Conservation (phyloP, 2,329 filamentous ascomycete species). For the Fusarium succisae region DNA sequence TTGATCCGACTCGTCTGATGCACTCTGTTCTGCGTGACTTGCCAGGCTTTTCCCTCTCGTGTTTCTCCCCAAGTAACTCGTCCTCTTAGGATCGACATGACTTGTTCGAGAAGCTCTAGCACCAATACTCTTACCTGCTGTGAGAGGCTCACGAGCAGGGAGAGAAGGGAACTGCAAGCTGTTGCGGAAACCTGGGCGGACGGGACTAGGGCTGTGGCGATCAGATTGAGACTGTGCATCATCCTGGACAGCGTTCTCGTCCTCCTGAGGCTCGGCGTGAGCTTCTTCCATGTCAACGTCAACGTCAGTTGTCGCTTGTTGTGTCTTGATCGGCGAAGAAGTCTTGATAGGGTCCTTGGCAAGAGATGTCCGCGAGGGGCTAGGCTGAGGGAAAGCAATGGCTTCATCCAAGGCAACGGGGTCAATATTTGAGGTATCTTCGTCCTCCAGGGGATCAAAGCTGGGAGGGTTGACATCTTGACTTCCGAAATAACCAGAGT, state of each 20-base stretch:
- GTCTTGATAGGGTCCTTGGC: neutral
- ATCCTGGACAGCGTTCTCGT: constrained; percentile 44
- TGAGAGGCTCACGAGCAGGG: constrained; percentile 87
- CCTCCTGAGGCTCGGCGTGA: constrained; percentile 19
- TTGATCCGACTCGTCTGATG: constrained; percentile 56
- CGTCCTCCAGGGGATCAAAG: constrained; percentile 34
- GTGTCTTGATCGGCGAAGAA: constrained; percentile 49
- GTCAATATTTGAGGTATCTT: constrained; percentile 33
- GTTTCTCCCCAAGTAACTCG: constrained; percentile 77
- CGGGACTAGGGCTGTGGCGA: constrained; percentile 70
- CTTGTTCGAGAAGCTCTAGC: constrained; percentile 78
- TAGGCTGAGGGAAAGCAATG: constrained; percentile 31
- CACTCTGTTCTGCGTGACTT: constrained; percentile 54
- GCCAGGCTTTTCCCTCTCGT: constrained; percentile 80
- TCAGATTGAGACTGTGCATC: constrained; percentile 72
- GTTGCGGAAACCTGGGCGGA: constrained; percentile 82
- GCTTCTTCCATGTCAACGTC: constrained; percentile 14
- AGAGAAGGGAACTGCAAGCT: constrained; percentile 94
- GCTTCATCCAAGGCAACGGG: constrained; percentile 25
- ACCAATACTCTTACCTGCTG: constrained; percentile 84
- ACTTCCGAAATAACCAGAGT: constrained; percentile 79
- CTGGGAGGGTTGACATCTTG: constrained; percentile 53
- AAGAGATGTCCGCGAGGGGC: constrained; percentile 33
- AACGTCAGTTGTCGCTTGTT: neutral
- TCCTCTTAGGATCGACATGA: constrained; percentile 76